Conservation (phyloP, 805 yeast genomes). For the Suhomyces kilbournensis region DNA sequence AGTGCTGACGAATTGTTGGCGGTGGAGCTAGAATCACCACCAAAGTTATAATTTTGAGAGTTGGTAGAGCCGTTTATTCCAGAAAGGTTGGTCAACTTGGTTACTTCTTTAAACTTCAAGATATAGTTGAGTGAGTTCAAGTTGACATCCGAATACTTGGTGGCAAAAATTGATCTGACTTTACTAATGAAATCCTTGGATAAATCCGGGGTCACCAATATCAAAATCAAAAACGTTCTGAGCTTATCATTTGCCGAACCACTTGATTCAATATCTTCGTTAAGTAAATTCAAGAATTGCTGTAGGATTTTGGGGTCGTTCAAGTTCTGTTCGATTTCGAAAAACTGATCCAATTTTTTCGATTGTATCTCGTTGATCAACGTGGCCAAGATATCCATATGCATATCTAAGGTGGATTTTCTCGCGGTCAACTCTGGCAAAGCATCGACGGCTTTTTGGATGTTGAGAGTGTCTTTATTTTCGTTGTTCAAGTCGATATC, state of each 20-base stretch:
- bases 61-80: slow-evolving; percentile 27
- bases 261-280: slow-evolving; percentile 51
- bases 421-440: slow-evolving; percentile 89
- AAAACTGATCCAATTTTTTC: slow-evolving; percentile 84
- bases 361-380: slow-evolving; percentile 79
- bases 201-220: slow-evolving; percentile 40
- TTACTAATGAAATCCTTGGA: slow-evolving; percentile 38
- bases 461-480: slow-evolving; percentile 56
- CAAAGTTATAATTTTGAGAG: slow-evolving; percentile 19
- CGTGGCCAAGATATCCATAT: slow-evolving; percentile 90
- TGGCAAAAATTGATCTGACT: slow-evolving; percentile 60
- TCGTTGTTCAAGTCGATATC: slow-evolving; percentile 64
- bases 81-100: slow-evolving; percentile 42
- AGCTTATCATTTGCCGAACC: slow-evolving; percentile 71
- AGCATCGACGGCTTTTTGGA: slow-evolving; percentile 84
- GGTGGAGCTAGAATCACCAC: slow-evolving; percentile 25
- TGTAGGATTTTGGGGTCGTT: slow-evolving; percentile 56
- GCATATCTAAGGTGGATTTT: slow-evolving; percentile 88
- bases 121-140: slow-evolving; percentile 67
- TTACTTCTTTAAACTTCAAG: slow-evolving; percentile 74
- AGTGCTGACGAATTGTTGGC: slow-evolving; percentile 50
- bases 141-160: slow-evolving; percentile 50
- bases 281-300: slow-evolving; percentile 59
- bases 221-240: slow-evolving; percentile 82
- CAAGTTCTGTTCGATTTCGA: slow-evolving; percentile 88